phyloP scores from a whole-genome alignment of 306 rosid genomes.

The Acacia acuminata region DNA sequence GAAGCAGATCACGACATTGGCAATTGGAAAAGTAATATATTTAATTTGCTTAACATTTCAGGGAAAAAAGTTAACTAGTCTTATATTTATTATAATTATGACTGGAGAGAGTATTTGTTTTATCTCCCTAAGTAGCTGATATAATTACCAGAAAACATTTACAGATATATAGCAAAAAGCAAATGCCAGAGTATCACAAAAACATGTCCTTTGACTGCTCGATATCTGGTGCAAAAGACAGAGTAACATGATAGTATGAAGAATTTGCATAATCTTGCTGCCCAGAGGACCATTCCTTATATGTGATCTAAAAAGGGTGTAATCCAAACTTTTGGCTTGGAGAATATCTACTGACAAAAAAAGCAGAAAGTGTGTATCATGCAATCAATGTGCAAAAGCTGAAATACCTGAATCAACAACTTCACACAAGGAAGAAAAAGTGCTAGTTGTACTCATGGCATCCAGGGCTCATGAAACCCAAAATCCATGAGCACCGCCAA shows the following conservation, averaged over 20 bases:
- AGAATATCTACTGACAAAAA: slow-evolving; percentile 36
- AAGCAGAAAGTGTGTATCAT: slow-evolving; percentile 17
- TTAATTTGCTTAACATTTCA: too few species aligned
- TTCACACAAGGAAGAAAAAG: slow-evolving; percentile 66
- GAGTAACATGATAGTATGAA: slow-evolving; percentile 34
- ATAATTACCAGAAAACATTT: slow-evolving; percentile 48
- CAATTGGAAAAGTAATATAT: too few species aligned
- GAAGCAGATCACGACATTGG: too few species aligned
- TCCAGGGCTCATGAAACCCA: too few species aligned
- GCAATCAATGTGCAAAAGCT: slow-evolving; percentile 31
- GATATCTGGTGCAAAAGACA: slow-evolving; percentile 2
- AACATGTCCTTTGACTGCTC: slow-evolving; percentile 18
- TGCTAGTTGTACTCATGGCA: slow-evolving; percentile 70
- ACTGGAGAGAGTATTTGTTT: neutral
- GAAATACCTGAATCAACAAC: slow-evolving; percentile 84
- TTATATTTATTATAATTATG: too few species aligned
- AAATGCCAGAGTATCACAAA: slow-evolving; percentile 14
- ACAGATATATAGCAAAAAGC: slow-evolving; percentile 5
- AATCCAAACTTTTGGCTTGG: neutral
- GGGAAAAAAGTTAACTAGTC: too few species aligned
- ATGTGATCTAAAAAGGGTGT: slow-evolving; percentile 39
- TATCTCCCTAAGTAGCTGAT: slow-evolving; percentile 48
- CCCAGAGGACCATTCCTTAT: slow-evolving; percentile 39
- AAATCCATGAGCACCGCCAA: too few species aligned
- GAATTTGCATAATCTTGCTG: slow-evolving; percentile 27